These are phyloP conservation scores for Aspergillus incahuasiensis DNA, from an alignment of 495 filamentous ascomycete genomes.

Conservation along the genomic window DNA sequence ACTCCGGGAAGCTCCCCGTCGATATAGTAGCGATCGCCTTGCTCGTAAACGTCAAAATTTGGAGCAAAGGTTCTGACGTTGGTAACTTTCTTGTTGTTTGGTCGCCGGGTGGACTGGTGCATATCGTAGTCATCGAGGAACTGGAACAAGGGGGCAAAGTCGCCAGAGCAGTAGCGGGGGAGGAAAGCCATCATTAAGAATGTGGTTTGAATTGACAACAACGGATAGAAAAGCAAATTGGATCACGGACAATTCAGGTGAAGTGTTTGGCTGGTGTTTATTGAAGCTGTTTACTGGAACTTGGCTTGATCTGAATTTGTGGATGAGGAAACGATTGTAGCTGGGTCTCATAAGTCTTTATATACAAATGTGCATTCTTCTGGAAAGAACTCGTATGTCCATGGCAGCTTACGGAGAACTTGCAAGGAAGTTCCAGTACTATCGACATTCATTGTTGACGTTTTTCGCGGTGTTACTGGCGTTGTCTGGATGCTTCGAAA, in stretches of 20 bases:
- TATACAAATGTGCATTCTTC: slow-evolving; percentile 11
- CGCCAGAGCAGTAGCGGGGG: slow-evolving; percentile 42
- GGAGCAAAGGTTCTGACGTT: slow-evolving; percentile 53
- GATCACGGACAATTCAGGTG: background rate
- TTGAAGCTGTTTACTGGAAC: slow-evolving; percentile 5
- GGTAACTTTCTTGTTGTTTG: slow-evolving; percentile 17
- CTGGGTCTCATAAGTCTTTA: slow-evolving; percentile 3
- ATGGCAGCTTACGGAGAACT: slow-evolving; percentile 1
- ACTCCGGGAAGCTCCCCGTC: slow-evolving; percentile 86
- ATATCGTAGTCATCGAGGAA: slow-evolving; percentile 71
- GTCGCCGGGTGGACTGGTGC: slow-evolving; percentile 33
- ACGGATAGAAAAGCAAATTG: too few species aligned
- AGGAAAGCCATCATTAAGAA: slow-evolving; percentile 75
- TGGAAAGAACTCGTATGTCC: slow-evolving; percentile 9
- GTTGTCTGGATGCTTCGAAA: slow-evolving; percentile 2
- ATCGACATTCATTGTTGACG: background rate
- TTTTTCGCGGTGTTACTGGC: background rate
- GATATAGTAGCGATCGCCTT: slow-evolving; percentile 64
- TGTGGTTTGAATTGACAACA: too few species aligned
- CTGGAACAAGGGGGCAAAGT: slow-evolving; percentile 66
- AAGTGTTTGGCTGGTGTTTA: background rate
- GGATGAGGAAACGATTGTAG: background rate
- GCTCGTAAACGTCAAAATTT: slow-evolving; percentile 77
- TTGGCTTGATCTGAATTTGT: background rate
- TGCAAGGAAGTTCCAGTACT: background rate